Base-by-base conservation (phyloP, 2,329 filamentous ascomycete species). In the Chaetomiaceae sp. region DNA sequence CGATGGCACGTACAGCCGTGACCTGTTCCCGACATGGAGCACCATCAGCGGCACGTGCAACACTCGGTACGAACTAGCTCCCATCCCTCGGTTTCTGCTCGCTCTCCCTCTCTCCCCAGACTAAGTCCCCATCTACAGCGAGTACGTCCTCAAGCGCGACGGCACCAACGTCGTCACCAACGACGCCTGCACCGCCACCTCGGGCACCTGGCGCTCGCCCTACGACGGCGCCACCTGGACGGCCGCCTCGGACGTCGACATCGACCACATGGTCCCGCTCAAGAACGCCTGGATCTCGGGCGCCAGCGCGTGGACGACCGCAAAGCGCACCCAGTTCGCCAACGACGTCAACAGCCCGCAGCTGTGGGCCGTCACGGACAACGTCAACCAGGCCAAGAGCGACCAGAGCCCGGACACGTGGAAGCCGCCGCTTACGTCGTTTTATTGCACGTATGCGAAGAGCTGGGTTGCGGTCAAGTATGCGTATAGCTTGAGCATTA, bases 231-330 rank as follows among this genome's bases (percentile, higher is more conserved):
- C 73, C 0, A 82, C 76, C 1, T 90, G 86, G 85, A 85, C 81
- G 0, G 72, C 75, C 0, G 80, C 87, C 1, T 79, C 76, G 17
- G 86, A 91, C 61, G 68, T 94, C 1, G 88, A 92, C 61, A 92
- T 94, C 55, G 89, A 94, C 68, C 89, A 94, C 67, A 77, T 94
- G 71, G 87, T 95, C 3, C 88, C 89, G 1, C 68, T 95, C 56
- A 85, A 85, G 66, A 89, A 91, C 64, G 88, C 88, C 5, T 92
- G 88, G 88, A 83, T 87, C 57, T 88, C 84, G 40, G 88, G 88
- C 19, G 88, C 89, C 12, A 77, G 79, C 7, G 69, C 73, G 1
- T 92, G 89, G 89, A 88, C 87, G 0, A 85, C 84, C 0, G 71
- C 76, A 19, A 76, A 80, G 63, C 82, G 89, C 52, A 73, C 85